phyloP scores from a whole-genome alignment of 129 eudicot species.

The Logfia minima region DNA sequence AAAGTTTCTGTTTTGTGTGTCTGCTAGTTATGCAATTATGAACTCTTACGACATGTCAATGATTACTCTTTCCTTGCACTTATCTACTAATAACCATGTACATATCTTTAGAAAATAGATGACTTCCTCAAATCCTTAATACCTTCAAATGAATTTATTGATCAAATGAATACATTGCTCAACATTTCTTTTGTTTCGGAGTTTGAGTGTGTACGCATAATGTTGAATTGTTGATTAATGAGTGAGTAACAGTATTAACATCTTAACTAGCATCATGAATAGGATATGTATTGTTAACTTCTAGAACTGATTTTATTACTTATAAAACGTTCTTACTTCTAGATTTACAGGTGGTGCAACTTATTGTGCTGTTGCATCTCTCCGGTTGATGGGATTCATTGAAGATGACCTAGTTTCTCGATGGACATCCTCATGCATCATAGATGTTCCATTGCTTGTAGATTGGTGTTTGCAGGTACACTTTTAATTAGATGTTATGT shows the following conservation, averaged over 20 bases:
- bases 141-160: neutral
- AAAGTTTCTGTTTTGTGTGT: no score
- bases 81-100: no score
- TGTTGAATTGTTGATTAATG: neutral
- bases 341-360: conserved; percentile 99
- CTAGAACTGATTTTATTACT: conserved; percentile 31
- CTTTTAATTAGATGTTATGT: neutral
- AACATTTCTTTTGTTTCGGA: neutral
- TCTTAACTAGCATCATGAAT: neutral
- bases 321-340: conserved; percentile 48
- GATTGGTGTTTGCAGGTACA: conserved; percentile 88
- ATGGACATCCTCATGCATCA: conserved; percentile 44
- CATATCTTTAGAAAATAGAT: no score
- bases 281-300: neutral
- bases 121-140: no score
- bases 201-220: neutral
- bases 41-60: no score
- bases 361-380: conserved; percentile 94
- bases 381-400: conserved; percentile 82
- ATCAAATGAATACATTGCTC: neutral
- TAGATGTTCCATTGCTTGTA: conserved; percentile 74
- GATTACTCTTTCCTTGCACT: no score
- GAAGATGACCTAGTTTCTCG: conserved; percentile 61
- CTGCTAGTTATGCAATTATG: no score
- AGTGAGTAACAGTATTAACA: neutral